These are phyloP conservation scores for Ceratocystis diversiconidia DNA, from an alignment of 2,329 filamentous ascomycete genomes.

Conservation along the genomic window DNA sequence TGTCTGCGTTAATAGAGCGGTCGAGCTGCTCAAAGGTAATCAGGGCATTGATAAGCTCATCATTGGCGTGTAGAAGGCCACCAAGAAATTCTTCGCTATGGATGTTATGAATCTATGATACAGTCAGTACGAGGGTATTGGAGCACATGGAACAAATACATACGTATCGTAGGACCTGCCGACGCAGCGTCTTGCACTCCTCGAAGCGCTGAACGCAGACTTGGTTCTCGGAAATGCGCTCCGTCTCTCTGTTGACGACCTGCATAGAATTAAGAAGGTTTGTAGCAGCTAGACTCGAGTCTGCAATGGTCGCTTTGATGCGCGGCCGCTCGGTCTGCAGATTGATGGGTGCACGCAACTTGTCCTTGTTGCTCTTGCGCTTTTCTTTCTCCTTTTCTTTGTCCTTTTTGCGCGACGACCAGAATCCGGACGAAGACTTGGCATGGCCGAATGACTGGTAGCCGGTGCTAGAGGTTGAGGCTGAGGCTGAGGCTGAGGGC, in stretches of 20 bases:
- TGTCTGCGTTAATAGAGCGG: conserved; percentile 63
- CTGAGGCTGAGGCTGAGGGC: conserved; percentile 1
- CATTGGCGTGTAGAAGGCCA: conserved; percentile 81
- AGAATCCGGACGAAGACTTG: conserved; percentile 30
- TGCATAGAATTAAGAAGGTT: conserved; percentile 80
- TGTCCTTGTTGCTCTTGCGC: conserved; percentile 33
- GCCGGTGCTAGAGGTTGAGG: conserved; percentile 3
- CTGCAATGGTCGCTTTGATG: conserved; percentile 79
- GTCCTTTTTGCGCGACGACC: conserved; percentile 32
- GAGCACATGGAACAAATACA: conserved; percentile 22
- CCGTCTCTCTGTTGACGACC: conserved; percentile 75
- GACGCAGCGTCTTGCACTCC: conserved; percentile 67
- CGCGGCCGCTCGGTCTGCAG: conserved; percentile 75
- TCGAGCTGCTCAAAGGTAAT: conserved; percentile 94
- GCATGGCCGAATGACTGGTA: conserved; percentile 21
- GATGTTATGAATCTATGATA: conserved; percentile 61
- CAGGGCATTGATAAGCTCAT: conserved; percentile 82
- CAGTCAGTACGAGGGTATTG: background rate
- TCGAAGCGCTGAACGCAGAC: conserved; percentile 68
- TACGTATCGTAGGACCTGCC: conserved; percentile 74
- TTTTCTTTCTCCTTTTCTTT: conserved; percentile 36
- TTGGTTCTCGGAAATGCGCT: conserved; percentile 75
- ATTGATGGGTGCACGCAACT: conserved; percentile 56
- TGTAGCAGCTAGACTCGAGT: conserved; percentile 77
- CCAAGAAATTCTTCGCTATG: conserved; percentile 87